Evolutionary conservation across 371 early-diverging fungal species (phyloP).

Genomic region (Catenaria anguillulae): DNA sequence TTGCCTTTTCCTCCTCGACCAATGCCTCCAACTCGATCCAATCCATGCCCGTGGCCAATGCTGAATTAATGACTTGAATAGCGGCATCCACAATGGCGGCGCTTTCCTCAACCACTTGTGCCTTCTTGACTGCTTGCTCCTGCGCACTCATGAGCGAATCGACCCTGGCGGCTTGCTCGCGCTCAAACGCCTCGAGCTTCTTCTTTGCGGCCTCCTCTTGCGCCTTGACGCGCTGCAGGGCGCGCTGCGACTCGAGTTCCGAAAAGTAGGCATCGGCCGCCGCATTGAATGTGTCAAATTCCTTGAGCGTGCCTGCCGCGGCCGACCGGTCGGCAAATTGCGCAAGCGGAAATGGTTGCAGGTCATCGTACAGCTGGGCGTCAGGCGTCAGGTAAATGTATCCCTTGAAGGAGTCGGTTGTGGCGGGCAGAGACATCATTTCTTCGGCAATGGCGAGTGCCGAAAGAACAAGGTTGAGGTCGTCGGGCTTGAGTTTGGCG

Average conservation of each 20-base stretch:
- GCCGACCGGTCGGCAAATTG: conserved; percentile 38
- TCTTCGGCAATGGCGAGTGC: background rate
- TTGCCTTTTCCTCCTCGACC: conserved; percentile 60
- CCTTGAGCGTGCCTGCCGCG: conserved; percentile 16
- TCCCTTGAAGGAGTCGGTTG: background rate
- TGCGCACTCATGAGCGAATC: conserved; percentile 50
- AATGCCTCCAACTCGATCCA: conserved; percentile 85
- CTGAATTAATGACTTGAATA: conserved; percentile 65
- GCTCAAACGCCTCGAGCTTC: conserved; percentile 64
- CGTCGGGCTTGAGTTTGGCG: background rate
- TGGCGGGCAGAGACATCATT: background rate
- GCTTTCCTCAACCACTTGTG: conserved; percentile 67
- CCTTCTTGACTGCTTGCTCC: conserved; percentile 46
- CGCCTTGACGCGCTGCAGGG: conserved; percentile 42
- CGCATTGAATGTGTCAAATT: conserved; percentile 57
- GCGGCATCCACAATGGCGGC: conserved; percentile 70
- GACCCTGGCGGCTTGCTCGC: conserved; percentile 65
- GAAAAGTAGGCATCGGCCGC: conserved; percentile 88
- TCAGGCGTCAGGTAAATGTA: background rate
- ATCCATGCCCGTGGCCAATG: conserved; percentile 84
- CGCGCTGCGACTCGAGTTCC: conserved; percentile 73
- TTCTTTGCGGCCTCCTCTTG: conserved; percentile 60
- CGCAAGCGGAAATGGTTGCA: conserved; percentile 65
- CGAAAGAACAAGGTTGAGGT: background rate
- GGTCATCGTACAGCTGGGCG: conserved; percentile 56